A percentile compares a stretch with the other conserved stretches of the same genome.
Evolutionary conservation across 2,329 filamentous ascomycete species (phyloP).

Genomic region (Fusarium mundagurra): DNA sequence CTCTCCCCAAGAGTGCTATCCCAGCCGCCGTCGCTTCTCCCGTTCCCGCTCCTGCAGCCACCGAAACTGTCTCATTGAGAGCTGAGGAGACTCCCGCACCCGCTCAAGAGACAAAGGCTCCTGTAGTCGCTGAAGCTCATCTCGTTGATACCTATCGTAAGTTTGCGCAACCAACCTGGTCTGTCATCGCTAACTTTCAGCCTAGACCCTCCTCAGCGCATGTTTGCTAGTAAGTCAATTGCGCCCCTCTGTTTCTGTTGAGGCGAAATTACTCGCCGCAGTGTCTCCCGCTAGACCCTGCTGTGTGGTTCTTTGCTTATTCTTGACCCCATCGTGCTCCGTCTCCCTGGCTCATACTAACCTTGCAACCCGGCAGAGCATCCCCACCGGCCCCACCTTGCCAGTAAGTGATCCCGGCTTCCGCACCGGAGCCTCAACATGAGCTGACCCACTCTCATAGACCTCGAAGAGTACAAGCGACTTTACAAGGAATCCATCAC

Average conservation of each 20-base stretch:
- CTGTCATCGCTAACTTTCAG: slow-evolving; percentile 28
- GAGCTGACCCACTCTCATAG: slow-evolving; percentile 50
- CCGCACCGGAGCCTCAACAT: slow-evolving; percentile 40
- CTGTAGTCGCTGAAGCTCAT: slow-evolving; percentile 79
- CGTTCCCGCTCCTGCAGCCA: slow-evolving; percentile 28
- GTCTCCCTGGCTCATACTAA: slow-evolving; percentile 45
- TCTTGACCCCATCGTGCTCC: slow-evolving; percentile 17
- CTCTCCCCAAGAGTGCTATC: slow-evolving; percentile 22
- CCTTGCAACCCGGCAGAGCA: slow-evolving; percentile 64
- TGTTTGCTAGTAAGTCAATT: slow-evolving; percentile 69
- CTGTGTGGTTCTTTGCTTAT: slow-evolving; percentile 15
- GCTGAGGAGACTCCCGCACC: slow-evolving; percentile 9
- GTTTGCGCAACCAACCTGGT: slow-evolving; percentile 37
- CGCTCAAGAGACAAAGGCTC: slow-evolving; percentile 50
- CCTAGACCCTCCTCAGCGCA: slow-evolving; percentile 71
- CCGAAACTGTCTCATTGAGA: slow-evolving; percentile 19
- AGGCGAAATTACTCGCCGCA: slow-evolving; percentile 9
- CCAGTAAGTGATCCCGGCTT: slow-evolving; percentile 59
- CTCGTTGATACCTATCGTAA: slow-evolving; percentile 78
- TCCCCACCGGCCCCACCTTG: slow-evolving; percentile 74
- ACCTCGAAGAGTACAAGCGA: slow-evolving; percentile 72
- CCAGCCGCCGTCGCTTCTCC: slow-evolving; percentile 23
- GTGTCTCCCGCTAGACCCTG: slow-evolving; percentile 2
- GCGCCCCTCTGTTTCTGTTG: slow-evolving; percentile 13
- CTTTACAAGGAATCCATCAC: slow-evolving; percentile 87